These are phyloP conservation scores for Allodekkera sacchari DNA, from an alignment of 805 yeast species.

Conservation along the genomic window DNA sequence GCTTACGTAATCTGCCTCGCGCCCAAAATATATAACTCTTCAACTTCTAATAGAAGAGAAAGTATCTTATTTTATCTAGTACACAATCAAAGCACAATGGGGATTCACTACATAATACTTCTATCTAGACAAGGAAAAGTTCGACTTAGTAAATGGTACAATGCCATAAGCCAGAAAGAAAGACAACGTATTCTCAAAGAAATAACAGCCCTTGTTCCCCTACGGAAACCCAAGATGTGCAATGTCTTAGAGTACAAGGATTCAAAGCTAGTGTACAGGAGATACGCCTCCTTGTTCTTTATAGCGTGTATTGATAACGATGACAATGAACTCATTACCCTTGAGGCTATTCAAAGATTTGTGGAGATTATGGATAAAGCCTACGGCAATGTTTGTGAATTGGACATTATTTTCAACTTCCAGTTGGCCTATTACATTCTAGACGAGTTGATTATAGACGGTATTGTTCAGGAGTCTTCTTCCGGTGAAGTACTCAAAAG, in stretches of 20 bases:
- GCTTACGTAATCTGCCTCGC: no score
- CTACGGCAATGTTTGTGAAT: slow-evolving; percentile 92
- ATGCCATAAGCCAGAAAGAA: slow-evolving; percentile 74
- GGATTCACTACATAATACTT: slow-evolving; percentile 69
- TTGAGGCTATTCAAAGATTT: slow-evolving; percentile 84
- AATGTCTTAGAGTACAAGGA: slow-evolving; percentile 83
- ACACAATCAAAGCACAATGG: slow-evolving; percentile 44
- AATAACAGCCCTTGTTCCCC: slow-evolving; percentile 73
- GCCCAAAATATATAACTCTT: no score
- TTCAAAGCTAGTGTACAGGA: slow-evolving; percentile 76
- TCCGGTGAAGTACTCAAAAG: slow-evolving; percentile 69
- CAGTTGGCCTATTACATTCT: slow-evolving; percentile 87
- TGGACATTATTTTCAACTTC: slow-evolving; percentile 94
- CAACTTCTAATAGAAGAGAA: neutral
- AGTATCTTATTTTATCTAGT: neutral
- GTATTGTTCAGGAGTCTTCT: slow-evolving; percentile 77
- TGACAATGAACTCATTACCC: slow-evolving; percentile 79
- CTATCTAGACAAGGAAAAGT: slow-evolving; percentile 94
- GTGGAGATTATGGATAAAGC: slow-evolving; percentile 96
- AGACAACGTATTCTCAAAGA: slow-evolving; percentile 79
- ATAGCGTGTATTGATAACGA: slow-evolving; percentile 75
- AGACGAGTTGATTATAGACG: slow-evolving; percentile 86
- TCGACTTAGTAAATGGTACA: slow-evolving; percentile 89
- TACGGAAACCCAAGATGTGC: slow-evolving; percentile 91
- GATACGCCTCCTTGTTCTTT: slow-evolving; percentile 91